Evolutionary conservation across 768 basidiomycete species (phyloP), one percentile per base, ranked within the genome.

Genomic region (Pleurotus platypus): DNA sequence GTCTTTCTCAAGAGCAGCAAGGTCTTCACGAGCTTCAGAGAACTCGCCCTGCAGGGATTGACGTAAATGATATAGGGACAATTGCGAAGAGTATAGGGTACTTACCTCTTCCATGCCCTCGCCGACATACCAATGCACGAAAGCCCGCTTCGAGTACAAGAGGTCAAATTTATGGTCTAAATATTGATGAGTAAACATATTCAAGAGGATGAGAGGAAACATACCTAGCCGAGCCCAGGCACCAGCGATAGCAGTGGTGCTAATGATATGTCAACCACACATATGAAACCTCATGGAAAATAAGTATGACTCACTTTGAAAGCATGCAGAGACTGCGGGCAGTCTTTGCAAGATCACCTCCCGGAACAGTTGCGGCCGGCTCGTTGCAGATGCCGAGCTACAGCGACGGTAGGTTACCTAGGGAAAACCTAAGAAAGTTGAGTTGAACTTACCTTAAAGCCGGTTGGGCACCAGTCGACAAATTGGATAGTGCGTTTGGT

Each of bases 1-100:
- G 63, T 94, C 93, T 73, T 94, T 97, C 81, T 98, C 96, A 56
- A 99, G 86, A n/a, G 96, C 96, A n/a, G 96, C 97, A 57, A 99
- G 87, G 71, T 99, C 96, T 77, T 99, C 97, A 59, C 96, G 90
- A 16, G 96, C 96, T 78, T 98, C 96, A 16, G 93, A 95, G 78
- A 98, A 98, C 77, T 99, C 96, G 70, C 96, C 96, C 83, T 85
- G 59, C 24, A 22, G 45, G 15, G 40, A 20, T 38, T 9, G 47
- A 24, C 50, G 18, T 35, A 35, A 12, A 12, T 12, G 15, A 11
- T 0, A 26, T 15, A 27, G 16, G 37, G 15, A n/a, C 2, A 20
- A 49, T 12, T 40, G 39, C n/a, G 27, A 35, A 27, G 1, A 20
- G 12, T 37, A 11, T 18, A 30, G 5, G n/a, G 43, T 6, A 61